Conservation (phyloP, 78 protist species). For the Dictyostelium capitatum region DNA sequence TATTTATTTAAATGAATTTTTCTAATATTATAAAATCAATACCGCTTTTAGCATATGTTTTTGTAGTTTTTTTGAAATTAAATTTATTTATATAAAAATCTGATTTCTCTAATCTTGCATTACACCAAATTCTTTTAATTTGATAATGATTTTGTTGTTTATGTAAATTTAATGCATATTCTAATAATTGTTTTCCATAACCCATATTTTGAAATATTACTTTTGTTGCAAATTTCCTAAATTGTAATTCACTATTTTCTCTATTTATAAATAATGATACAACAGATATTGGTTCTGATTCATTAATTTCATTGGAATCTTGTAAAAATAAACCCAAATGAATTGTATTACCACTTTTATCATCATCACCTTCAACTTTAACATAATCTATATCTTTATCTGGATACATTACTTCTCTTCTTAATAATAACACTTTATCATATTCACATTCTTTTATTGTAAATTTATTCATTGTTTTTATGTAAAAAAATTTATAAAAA, state of each 20-base stretch:
- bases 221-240: slow-evolving; percentile 30
- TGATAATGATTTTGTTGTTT: too few relatives aligned
- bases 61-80: background rate
- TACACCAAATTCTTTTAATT: slow-evolving; percentile 27
- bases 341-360: slow-evolving; percentile 1
- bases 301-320: background rate
- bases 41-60: background rate
- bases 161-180: background rate
- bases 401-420: slow-evolving; percentile 12
- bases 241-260: background rate
- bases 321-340: background rate
- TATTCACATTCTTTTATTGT: background rate
- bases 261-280: background rate
- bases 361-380: background rate
- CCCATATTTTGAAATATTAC: background rate
- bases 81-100: slow-evolving; percentile 11
- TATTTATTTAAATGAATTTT: background rate
- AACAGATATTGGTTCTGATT: background rate
- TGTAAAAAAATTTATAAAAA: too few relatives aligned
- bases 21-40: slow-evolving; percentile 14
- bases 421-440: background rate
- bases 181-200: background rate
- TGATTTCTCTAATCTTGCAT: background rate
- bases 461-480: background rate
- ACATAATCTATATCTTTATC: slow-evolving; percentile 9